Percentiles rank a stretch among this genome's conserved stretches.
Evolutionary conservation across 306 rosid genomes (phyloP).

Genomic region (Inga leiocalycina): DNA sequence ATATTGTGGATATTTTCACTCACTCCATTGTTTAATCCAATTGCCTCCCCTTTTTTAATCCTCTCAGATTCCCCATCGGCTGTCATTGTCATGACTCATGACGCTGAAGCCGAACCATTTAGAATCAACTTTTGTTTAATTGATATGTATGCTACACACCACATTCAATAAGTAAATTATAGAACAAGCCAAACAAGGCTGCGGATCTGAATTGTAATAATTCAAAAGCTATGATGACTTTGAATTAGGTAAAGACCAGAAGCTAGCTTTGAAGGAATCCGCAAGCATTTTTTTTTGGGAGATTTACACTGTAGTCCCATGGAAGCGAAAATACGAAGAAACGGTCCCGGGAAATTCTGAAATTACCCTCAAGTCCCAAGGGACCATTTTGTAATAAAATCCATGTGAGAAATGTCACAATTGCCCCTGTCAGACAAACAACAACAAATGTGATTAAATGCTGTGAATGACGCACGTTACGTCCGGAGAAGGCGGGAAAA

Average conservation of each 20-base stretch:
- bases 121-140: neutral
- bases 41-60: neutral
- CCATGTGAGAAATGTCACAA: too few species aligned
- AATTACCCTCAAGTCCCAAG: too few species aligned
- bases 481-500: too few species aligned
- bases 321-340: too few species aligned
- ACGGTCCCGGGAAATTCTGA: too few species aligned
- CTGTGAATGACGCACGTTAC: too few species aligned
- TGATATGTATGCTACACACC: neutral
- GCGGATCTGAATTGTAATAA: neutral
- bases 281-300: neutral
- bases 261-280: neutral
- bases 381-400: too few species aligned
- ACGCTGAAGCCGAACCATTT: conserved; percentile 13
- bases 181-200: neutral
- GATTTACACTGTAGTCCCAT: too few species aligned
- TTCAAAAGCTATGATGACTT: neutral
- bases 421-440: too few species aligned
- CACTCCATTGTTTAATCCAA: neutral
- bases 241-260: neutral
- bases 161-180: neutral
- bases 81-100: conserved; percentile 20
- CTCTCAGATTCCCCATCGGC: conserved; percentile 16
- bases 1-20: neutral
- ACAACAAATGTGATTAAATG: too few species aligned